Base-by-base conservation (phyloP, 495 filamentous ascomycete genomes). In the Penicillium antarcticum region DNA sequence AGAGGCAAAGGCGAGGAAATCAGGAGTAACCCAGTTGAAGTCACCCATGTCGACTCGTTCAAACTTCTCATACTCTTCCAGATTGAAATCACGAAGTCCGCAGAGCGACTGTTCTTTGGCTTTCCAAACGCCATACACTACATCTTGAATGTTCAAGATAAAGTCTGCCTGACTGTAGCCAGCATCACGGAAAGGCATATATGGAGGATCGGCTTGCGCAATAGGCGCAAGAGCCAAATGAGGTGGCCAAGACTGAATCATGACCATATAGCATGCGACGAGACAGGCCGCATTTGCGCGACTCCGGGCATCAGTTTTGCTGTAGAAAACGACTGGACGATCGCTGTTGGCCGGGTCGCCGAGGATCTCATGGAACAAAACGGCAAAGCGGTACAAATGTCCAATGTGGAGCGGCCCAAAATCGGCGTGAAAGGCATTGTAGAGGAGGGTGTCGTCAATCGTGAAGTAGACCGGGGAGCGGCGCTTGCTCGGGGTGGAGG, bases 81-180 rank as follows among this genome's bases (percentile, higher is more conserved):
- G 78, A 44, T 87, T 89, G 58, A 97, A 99, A 39, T 91, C 86
- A 53, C 90, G 87, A 47, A 99, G 70, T 24, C 87, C 87, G 59
- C 90, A 92, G 60, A 95, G 80, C 2, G 86, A 84, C 68, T 96
- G 87, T 67, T 97, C 92, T 69, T 99, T 99, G 2, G 95, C 95
- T 63, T 87, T 95, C 95, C 95, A 99, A 12, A 99, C 89, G 35
- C 94, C 94, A 62, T 99, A 99, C 0, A 99, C 91, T 9, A 99
- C 84, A 63, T 99, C 94, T 70, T 99, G 94, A 35, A 97, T 87
- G 42, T 86, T 96, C 52, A 99, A 76, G 34, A 88, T 82, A 65
- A 95, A 99, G 68, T 99, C 94, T 37, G 94, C 94, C 69, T 99
- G 94, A 61, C 94, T 97, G 72, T 97, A 99, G 34, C 94, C 94